Conservation (phyloP, 495 filamentous ascomycete species). For the Xylaria palmicola region DNA sequence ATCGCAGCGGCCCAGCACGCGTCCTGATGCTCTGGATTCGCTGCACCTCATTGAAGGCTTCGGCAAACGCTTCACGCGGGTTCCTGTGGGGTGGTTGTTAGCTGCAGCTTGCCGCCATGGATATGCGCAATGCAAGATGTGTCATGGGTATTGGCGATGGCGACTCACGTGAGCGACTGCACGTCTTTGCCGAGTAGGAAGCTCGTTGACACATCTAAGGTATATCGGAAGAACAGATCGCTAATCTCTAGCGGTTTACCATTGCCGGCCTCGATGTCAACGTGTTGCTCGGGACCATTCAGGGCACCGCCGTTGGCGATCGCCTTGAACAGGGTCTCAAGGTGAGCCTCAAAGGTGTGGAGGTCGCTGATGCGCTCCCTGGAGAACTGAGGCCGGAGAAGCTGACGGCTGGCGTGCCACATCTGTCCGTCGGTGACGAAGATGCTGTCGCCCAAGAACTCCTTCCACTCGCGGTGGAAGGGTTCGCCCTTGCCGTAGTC, state of each 20-base stretch:
- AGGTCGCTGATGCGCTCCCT: slow-evolving; percentile 79
- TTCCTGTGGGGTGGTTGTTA: slow-evolving; percentile 24
- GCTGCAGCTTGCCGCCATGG: background rate
- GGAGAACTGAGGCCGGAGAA: slow-evolving; percentile 81
- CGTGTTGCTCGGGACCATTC: slow-evolving; percentile 39
- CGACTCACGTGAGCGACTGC: slow-evolving; percentile 57
- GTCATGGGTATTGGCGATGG: background rate
- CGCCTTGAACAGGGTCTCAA: slow-evolving; percentile 58
- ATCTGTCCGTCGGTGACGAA: slow-evolving; percentile 72
- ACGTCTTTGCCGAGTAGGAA: slow-evolving; percentile 80
- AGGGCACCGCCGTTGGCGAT: slow-evolving; percentile 59
- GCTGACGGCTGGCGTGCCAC: slow-evolving; percentile 73
- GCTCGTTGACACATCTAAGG: slow-evolving; percentile 79
- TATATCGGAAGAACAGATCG: slow-evolving; percentile 75
- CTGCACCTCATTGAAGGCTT: slow-evolving; percentile 73
- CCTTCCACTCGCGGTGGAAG: slow-evolving; percentile 69
- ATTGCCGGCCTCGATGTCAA: slow-evolving; percentile 45
- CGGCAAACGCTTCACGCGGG: slow-evolving; percentile 58
- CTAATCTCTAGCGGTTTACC: slow-evolving; percentile 63
- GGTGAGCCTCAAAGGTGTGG: slow-evolving; percentile 75
- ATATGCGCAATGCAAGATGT: background rate
- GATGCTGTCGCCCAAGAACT: slow-evolving; percentile 76
- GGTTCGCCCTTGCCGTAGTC: slow-evolving; percentile 71
- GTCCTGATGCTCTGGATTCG: slow-evolving; percentile 60
- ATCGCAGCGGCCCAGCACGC: slow-evolving; percentile 56